Evolutionary conservation across 2,329 filamentous ascomycete genomes (phyloP).

Genomic region (Arthroderma sp.): DNA sequence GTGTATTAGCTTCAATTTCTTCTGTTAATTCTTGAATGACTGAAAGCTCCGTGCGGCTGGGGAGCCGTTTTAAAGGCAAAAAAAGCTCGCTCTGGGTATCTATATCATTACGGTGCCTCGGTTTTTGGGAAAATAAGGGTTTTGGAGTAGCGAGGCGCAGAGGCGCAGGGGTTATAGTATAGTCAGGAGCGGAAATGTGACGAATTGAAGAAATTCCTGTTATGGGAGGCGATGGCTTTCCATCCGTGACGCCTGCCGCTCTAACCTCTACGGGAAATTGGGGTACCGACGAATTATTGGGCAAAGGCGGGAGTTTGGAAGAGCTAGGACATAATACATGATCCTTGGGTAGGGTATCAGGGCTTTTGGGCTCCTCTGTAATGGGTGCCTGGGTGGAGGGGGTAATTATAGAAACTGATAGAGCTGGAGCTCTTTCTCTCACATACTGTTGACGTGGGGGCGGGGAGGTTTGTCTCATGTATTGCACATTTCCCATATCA

Average conservation of each 20-base stretch:
- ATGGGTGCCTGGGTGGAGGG: constrained; percentile 6
- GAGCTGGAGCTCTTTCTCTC: not conserved
- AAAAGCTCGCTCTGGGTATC: not conserved
- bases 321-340: not conserved
- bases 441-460: constrained; percentile 25
- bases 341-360: not conserved
- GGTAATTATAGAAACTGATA: not conserved
- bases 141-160: constrained; percentile 12
- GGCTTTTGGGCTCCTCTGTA: constrained; percentile 9
- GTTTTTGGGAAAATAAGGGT: constrained; percentile 4
- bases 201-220: not conserved
- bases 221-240: not conserved
- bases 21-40: constrained; percentile 14
- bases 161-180: constrained; percentile 7
- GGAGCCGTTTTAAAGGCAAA: constrained; percentile 5
- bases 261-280: no score
- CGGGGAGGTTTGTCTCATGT: constrained; percentile 1
- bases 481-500: constrained; percentile 8
- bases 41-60: constrained; percentile 6
- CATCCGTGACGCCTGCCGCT: not conserved
- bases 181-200: constrained; percentile 1
- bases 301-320: not conserved
- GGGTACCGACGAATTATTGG: not conserved
- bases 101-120: constrained; percentile 1
- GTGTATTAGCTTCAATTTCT: constrained; percentile 14